A percentile compares a stretch with the other conserved stretches of the same genome.
These are phyloP conservation scores for Asterochloris sp. DNA, from an alignment of 139 green algal species.

Conservation along the genomic window DNA sequence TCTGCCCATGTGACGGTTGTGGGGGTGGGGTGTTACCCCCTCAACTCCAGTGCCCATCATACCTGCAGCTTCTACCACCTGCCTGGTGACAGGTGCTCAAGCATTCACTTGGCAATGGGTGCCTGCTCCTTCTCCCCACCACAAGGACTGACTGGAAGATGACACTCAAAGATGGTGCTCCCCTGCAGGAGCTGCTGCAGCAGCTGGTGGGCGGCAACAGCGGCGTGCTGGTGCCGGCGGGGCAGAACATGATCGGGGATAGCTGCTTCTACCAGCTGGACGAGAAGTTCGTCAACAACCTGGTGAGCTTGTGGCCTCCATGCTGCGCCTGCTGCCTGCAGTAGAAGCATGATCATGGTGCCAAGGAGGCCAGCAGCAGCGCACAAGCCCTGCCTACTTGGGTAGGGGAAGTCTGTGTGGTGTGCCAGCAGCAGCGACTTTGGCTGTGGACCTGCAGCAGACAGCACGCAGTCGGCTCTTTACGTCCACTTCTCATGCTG, in stretches of 20 bases:
- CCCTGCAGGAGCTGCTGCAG: slow-evolving; percentile 13
- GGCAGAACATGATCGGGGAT: neutral
- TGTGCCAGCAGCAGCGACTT: too few relatives aligned
- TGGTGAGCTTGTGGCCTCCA: too few relatives aligned
- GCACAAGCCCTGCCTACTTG: too few relatives aligned
- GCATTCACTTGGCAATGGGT: neutral
- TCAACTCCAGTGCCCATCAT: neutral
- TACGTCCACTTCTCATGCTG: too few relatives aligned
- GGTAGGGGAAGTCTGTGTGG: too few relatives aligned
- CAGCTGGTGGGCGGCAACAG: slow-evolving; percentile 7
- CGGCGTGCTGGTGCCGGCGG: slow-evolving; percentile 9
- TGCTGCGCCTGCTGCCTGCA: too few relatives aligned
- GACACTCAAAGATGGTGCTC: neutral
- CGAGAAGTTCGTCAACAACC: neutral
- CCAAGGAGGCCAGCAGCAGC: too few relatives aligned
- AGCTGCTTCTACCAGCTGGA: slow-evolving; percentile 13
- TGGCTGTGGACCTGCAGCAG: too few relatives aligned
- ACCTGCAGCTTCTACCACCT: neutral
- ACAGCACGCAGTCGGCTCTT: too few relatives aligned
- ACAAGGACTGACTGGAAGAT: too few relatives aligned
- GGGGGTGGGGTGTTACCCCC: neutral
- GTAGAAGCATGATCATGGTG: too few relatives aligned
- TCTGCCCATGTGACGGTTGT: neutral
- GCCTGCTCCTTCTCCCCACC: neutral
- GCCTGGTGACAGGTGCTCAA: neutral